Evolutionary conservation across 2,329 filamentous ascomycete genomes (phyloP).

Genomic region (Neonectria coccinea): DNA sequence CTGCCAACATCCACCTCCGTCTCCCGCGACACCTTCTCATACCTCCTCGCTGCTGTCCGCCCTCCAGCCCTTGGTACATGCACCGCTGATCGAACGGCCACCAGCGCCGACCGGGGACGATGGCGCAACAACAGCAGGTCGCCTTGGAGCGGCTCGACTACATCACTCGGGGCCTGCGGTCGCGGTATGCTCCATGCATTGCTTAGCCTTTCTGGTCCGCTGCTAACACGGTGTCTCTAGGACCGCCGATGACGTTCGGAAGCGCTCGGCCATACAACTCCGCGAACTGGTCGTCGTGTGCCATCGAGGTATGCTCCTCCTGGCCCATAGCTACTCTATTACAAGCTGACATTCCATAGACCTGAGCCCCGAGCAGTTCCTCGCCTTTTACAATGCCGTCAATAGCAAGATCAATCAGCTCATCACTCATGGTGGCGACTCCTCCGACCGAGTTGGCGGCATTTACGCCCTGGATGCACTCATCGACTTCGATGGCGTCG

Average conservation of each 20-base stretch:
- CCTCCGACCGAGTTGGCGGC: constrained; percentile 89
- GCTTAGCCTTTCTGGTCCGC: neutral
- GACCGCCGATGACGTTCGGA: constrained; percentile 61
- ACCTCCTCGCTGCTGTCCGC: constrained; percentile 16
- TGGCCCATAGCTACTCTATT: constrained; percentile 1
- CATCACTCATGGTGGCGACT: constrained; percentile 87
- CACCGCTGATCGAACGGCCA: constrained; percentile 38
- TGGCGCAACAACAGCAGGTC: constrained; percentile 62
- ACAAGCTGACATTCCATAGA: constrained; percentile 61
- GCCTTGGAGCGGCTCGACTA: constrained; percentile 67
- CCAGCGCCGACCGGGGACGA: constrained; percentile 47
- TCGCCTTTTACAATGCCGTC: constrained; percentile 66
- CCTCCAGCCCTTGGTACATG: constrained; percentile 43
- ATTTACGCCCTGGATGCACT: constrained; percentile 92
- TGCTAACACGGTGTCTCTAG: constrained; percentile 44
- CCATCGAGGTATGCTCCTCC: constrained; percentile 61
- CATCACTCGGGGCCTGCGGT: constrained; percentile 66
- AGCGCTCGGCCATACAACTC: constrained; percentile 65
- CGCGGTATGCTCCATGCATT: constrained; percentile 57
- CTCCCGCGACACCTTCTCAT: constrained; percentile 15
- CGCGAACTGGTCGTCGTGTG: constrained; percentile 66
- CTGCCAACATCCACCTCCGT: constrained; percentile 7
- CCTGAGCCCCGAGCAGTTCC: constrained; percentile 83
- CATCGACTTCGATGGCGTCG: constrained; percentile 96
- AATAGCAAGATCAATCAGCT: constrained; percentile 71